Evolutionary conservation across 2,329 filamentous ascomycete genomes (phyloP).

Genomic region (Westerdykella ornata): DNA sequence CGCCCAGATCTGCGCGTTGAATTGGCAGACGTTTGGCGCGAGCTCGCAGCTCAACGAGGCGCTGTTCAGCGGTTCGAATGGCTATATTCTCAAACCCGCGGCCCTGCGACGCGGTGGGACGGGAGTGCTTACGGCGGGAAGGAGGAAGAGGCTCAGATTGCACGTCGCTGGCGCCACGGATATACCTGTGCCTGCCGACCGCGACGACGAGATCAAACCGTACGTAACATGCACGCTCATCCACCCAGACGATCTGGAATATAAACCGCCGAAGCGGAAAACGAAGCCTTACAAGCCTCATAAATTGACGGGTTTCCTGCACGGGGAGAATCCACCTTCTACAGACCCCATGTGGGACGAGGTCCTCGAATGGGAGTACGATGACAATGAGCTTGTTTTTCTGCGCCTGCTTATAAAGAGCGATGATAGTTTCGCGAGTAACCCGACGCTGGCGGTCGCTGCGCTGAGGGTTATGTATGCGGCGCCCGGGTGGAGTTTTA

Average conservation of each 20-base stretch:
- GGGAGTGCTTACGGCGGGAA: conserved; percentile 44
- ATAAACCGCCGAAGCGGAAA: conserved; percentile 54
- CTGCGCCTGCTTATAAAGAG: conserved; percentile 60
- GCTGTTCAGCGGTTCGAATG: conserved; percentile 58
- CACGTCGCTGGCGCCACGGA: conserved; percentile 58
- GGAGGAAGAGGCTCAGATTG: conserved; percentile 48
- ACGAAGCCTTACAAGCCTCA: conserved; percentile 56
- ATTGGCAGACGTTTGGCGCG: conserved; percentile 62
- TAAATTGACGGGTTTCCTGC: conserved; percentile 49
- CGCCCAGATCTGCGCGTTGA: conserved; percentile 63
- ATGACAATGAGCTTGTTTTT: conserved; percentile 60
- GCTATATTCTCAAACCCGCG: conserved; percentile 60
- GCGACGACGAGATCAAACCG: conserved; percentile 50
- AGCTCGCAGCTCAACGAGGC: conserved; percentile 64
- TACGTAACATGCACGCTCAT: conserved; percentile 61
- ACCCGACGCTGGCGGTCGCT: conserved; percentile 56
- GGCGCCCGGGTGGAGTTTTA: conserved; percentile 54
- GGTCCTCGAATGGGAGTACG: conserved; percentile 60
- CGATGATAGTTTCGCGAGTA: conserved; percentile 56
- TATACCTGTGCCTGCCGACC: conserved; percentile 49
- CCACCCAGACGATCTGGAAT: conserved; percentile 49
- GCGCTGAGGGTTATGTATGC: conserved; percentile 56
- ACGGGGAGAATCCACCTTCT: conserved; percentile 52
- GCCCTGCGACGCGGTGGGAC: conserved; percentile 52
- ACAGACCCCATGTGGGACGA: conserved; percentile 63